These are phyloP conservation scores for Cutaneotrichosporon sp. DNA, from an alignment of 1,284 basidiomycete genomes.

Conservation along the genomic window DNA sequence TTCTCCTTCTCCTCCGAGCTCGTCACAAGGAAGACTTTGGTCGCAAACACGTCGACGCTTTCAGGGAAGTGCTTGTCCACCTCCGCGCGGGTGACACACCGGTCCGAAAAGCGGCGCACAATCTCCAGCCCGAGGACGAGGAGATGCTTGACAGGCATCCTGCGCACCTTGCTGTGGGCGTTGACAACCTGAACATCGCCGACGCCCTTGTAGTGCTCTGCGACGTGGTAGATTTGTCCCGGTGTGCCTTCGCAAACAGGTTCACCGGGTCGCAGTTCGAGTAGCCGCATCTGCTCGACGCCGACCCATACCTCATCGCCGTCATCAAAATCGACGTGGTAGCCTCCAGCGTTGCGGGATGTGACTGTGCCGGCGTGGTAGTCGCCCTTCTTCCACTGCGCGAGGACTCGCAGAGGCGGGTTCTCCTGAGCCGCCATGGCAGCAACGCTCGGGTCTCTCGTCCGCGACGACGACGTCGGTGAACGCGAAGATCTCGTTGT, in stretches of 20 bases:
- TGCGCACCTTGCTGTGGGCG: background rate
- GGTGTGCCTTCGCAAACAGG: slow-evolving; percentile 11
- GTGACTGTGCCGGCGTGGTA: slow-evolving; percentile 23
- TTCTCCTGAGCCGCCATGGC: background rate
- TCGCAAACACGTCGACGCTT: slow-evolving; percentile 10
- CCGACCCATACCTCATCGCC: background rate
- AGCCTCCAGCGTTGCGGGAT: slow-evolving; percentile 13
- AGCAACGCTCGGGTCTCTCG: background rate
- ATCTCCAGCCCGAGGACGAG: slow-evolving; percentile 13
- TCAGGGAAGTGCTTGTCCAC: background rate
- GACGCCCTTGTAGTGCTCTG: slow-evolving; percentile 10
- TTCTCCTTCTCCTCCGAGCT: slow-evolving; percentile 2
- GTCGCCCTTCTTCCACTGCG: slow-evolving; percentile 14
- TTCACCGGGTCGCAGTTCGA: slow-evolving; percentile 21
- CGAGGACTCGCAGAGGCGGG: slow-evolving; percentile 18
- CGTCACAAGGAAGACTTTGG: slow-evolving; percentile 28
- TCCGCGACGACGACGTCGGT: background rate
- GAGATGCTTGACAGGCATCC: background rate
- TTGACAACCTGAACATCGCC: slow-evolving; percentile 5
- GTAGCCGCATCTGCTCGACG: slow-evolving; percentile 14
- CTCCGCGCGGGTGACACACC: slow-evolving; percentile 4
- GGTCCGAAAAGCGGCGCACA: slow-evolving; percentile 14
- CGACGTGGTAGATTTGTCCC: slow-evolving; percentile 6
- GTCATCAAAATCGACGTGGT: slow-evolving; percentile 22
- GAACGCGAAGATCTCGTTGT: background rate